Evolutionary conservation across 345 rosid genomes (phyloP).

Genomic region (Eucalyptus urophylla): DNA sequence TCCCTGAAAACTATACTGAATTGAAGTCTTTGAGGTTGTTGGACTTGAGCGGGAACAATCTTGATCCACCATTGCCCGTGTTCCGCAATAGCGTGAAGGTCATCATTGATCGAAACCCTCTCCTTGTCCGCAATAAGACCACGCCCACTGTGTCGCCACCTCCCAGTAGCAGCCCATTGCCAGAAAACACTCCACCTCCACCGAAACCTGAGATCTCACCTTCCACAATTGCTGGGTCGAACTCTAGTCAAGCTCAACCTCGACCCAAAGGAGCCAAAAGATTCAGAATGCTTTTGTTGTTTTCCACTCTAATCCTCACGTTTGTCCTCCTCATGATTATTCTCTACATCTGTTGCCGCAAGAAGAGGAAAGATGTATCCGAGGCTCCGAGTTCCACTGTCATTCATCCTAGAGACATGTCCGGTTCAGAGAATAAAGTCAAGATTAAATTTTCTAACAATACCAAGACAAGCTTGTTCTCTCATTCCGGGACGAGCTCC

Average conservation of each 20-base stretch:
- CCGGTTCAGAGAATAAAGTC: slow-evolving; percentile 6
- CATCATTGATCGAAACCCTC: slow-evolving; percentile 25
- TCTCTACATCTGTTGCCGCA: slow-evolving; percentile 5
- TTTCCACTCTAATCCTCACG: neutral
- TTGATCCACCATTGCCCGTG: slow-evolving; percentile 31
- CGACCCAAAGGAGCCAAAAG: neutral
- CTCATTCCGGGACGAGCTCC: slow-evolving; percentile 11
- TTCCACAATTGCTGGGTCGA: neutral
- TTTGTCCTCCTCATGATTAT: slow-evolving; percentile 1
- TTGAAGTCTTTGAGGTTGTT: slow-evolving; percentile 23
- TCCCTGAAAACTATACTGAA: slow-evolving; percentile 23
- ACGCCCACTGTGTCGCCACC: slow-evolving; percentile 2
- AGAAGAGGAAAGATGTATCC: slow-evolving; percentile 7
- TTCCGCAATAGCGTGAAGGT: slow-evolving; percentile 21
- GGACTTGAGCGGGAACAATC: slow-evolving; percentile 25
- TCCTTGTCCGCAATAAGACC: slow-evolving; percentile 9
- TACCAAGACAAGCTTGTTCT: slow-evolving; percentile 7
- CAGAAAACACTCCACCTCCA: neutral
- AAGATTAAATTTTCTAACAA: slow-evolving; percentile 12
- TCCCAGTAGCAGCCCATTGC: neutral
- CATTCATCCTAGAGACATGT: slow-evolving; percentile 24
- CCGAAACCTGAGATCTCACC: slow-evolving; percentile 3
- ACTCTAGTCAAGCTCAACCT: neutral
- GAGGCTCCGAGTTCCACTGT: slow-evolving; percentile 8
- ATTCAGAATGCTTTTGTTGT: neutral